A percentile compares a stretch with the other conserved stretches of the same genome.
Evolutionary conservation across 805 yeast genomes (phyloP).

Genomic region (Kuraishia floccosa): DNA sequence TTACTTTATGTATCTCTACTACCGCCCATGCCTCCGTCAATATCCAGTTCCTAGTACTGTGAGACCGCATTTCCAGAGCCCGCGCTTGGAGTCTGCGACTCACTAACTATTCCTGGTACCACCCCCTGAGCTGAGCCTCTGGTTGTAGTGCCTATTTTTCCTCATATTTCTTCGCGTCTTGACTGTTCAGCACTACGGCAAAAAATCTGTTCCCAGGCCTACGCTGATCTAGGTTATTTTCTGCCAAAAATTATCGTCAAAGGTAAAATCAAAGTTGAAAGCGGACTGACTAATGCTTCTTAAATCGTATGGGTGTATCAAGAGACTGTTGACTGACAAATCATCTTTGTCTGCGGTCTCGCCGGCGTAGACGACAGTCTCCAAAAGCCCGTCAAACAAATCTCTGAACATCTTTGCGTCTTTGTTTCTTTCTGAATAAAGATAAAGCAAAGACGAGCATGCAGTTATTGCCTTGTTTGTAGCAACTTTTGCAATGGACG

Average conservation of each 20-base stretch:
- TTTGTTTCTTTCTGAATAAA: constrained; percentile 14
- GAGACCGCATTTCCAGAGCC: no score
- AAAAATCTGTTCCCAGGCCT: no score
- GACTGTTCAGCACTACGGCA: no score
- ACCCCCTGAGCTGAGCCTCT: no score
- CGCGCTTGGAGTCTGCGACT: no score
- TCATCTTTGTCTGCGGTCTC: constrained; percentile 1
- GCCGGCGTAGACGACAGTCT: constrained; percentile 6
- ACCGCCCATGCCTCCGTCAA: no score
- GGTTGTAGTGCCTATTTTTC: no score
- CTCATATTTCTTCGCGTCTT: no score
- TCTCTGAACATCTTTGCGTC: constrained; percentile 15
- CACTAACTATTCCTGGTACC: no score
- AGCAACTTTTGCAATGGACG: constrained; percentile 6
- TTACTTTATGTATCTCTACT: no score
- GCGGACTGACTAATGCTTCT: neutral
- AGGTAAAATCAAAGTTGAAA: constrained; percentile 1
- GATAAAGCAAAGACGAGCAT: constrained; percentile 14
- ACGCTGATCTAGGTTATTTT: neutral
- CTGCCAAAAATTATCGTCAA: constrained; percentile 4
- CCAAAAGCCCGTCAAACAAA: constrained; percentile 13
- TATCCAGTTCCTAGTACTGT: no score
- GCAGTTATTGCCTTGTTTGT: constrained; percentile 14
- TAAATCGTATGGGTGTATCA: neutral
- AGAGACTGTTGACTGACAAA: neutral